Evolutionary conservation across 768 basidiomycete species (phyloP), one percentile per base, ranked within the genome.

Genomic region (Termitomyces sp.): DNA sequence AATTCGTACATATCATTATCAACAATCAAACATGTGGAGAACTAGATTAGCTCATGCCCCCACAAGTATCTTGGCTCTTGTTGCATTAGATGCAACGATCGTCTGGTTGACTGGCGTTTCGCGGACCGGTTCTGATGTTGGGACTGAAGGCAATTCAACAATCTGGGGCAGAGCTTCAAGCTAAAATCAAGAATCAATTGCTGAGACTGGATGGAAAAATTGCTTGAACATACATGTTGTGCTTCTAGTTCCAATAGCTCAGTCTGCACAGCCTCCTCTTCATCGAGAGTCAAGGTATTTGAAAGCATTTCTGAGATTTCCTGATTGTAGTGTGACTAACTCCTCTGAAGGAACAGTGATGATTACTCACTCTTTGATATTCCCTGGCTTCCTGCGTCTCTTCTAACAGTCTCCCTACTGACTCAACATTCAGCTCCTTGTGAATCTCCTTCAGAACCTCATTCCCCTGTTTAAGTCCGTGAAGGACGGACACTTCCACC

Each of bases 361-460:
- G 29, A 41, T 18, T 26, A 58, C 62, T 48, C 60, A 94, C 96
- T 68, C 80, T 77, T 68, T 99, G 94, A 70, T 98, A 98, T 60
- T 87, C 94, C 62, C 90, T 82, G 13, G 94, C 97, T 67, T 98
- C 96, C 4, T 84, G 83, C 0, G 95, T 97, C 72, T 97, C 92
- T 62, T 89, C 92, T 76, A 99, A 80, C 52, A 98, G 75, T 68
- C 84, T 90, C 80, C 98, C 96, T n/a, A 98, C 95, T 59, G 78
- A 86, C 70, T 97, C 94, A 9, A 94, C 65, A 64, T 86, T 92
- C 84, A 99, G 86, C 71, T 98, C 94, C 64, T 87, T 87, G 71
- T 99, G 94, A 16, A 99, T 89, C 72, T 97, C 86, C 70, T 90
- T 93, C 46, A 99, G 77, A 1, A 98, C 94, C 31, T 90, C 88